Conservation (phyloP, 2,329 filamentous ascomycete genomes). For the Colletotrichum higginsianum region DNA sequence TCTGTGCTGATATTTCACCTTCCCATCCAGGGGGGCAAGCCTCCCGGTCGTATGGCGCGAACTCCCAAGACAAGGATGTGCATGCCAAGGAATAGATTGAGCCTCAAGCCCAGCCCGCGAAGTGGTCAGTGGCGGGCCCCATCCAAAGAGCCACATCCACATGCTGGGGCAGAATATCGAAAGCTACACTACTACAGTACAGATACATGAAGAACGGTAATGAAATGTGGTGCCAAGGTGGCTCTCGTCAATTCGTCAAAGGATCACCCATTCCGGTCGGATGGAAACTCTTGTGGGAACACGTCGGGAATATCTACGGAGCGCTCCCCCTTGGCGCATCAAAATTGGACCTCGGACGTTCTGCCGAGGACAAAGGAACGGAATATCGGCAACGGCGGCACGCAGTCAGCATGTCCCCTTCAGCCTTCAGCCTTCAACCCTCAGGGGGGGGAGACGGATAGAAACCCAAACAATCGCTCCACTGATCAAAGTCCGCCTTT, state of each 20-base stretch:
- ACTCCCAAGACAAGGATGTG: constrained; percentile 19
- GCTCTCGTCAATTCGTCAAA: constrained; percentile 23
- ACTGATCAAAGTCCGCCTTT: neutral
- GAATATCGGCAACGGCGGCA: neutral
- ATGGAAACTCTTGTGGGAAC: constrained; percentile 24
- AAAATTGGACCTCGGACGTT: constrained; percentile 8
- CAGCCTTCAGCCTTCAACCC: too few species aligned
- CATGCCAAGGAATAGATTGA: constrained; percentile 35
- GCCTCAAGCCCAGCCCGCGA: constrained; percentile 30
- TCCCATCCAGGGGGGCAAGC: constrained; percentile 20
- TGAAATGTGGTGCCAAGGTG: constrained; percentile 1
- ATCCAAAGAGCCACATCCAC: constrained; percentile 9
- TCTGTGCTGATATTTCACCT: neutral
- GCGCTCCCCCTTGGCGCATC: constrained; percentile 2
- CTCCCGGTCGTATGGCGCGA: constrained; percentile 12
- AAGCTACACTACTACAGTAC: too few species aligned
- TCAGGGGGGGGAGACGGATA: neutral
- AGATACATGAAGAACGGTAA: constrained; percentile 12
- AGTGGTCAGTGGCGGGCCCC: neutral
- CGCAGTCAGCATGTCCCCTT: constrained; percentile 11
- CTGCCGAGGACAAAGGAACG: neutral
- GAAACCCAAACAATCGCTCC: constrained; percentile 23
- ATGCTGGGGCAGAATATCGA: neutral
- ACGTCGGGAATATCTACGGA: constrained; percentile 18
- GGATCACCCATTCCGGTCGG: constrained; percentile 18